Base-by-base conservation (phyloP, 1,139 yeast species). In the Suhomyces wounanorum region DNA sequence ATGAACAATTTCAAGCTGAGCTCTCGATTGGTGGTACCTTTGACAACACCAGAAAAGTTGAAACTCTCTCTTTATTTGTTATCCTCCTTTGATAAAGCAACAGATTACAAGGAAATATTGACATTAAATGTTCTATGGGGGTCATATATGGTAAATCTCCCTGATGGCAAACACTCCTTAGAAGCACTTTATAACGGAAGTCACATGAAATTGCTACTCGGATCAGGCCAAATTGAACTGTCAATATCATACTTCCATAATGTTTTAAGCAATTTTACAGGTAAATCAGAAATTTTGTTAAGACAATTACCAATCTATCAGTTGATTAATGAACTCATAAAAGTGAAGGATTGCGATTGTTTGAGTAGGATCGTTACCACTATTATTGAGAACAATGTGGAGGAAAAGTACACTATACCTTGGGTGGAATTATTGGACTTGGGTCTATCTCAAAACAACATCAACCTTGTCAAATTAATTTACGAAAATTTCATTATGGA, bases 401-500 rank as follows among this genome's bases (percentile, higher is more conserved):
- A 35, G 5, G 21, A 40, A 3, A n/a, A 47, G 13, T 40, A 67
- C 2, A 35, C 52, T 3, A 39, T 53, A 1, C 40, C 51, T 3
- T 73, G 76, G 75, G 40, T 63, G 3, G 49, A 53, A 7, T 55
- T 59, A 21, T 56, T 75, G 23, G 56, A 63, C 18, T 37, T 62
- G 2, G 77, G 69, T 0, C 54, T 72, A 16, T 33, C 52, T 10
- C 45, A 48, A 11, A 64, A 66, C 51, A 56, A 71, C 54, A 71
- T 72, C 55, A 50, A 51, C 1, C 51, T 74, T 37, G 72, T 69
- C 1, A 67, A 64, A 46, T 40, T 60, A 8, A 59, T 72, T 2
- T 73, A 73, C 54, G 67, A 63, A 21, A 53, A 59, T 21, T 68
- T 57, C 50, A 59, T 75, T 30, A 70, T 72, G 76, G 59, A 57